These are phyloP conservation scores for Globisporangium sylvaticum DNA, from an alignment of 352 stramenopile species.

Conservation along the genomic window DNA sequence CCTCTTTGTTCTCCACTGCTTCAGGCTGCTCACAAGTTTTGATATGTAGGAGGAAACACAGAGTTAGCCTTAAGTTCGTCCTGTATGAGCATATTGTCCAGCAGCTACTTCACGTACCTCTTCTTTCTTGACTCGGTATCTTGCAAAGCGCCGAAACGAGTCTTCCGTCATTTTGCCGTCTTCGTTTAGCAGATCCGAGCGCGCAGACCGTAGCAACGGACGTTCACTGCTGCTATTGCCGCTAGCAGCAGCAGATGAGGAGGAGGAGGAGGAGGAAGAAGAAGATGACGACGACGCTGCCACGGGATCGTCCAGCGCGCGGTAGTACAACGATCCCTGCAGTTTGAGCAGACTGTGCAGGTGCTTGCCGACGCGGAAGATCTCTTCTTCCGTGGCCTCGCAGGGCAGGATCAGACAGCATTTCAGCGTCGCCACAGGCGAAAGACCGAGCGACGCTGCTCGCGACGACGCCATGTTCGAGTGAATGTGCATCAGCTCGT, in stretches of 20 bases:
- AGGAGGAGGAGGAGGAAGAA: background rate
- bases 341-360: conserved; percentile 66
- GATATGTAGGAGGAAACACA: background rate
- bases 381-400: conserved; percentile 46
- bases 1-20: conserved; percentile 20
- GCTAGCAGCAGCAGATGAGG: background rate
- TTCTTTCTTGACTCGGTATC: conserved; percentile 62
- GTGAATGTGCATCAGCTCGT: conserved; percentile 77
- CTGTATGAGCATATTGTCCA: too few relatives aligned
- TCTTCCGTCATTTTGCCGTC: conserved; percentile 63
- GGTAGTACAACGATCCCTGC: conserved; percentile 61
- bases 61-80: too few relatives aligned
- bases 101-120: too few relatives aligned
- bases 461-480: conserved; percentile 34
- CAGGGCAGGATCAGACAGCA: conserved; percentile 72
- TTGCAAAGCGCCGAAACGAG: conserved; percentile 59
- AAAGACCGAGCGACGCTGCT: conserved; percentile 28
- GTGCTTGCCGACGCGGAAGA: conserved; percentile 72
- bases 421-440: conserved; percentile 42
- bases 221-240: background rate
- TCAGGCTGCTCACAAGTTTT: conserved; percentile 12
- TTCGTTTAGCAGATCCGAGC: conserved; percentile 36
- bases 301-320: conserved; percentile 22
- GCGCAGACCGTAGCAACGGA: background rate
- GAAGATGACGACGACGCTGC: conserved; percentile 1